A percentile compares a stretch with the other conserved stretches of the same genome.
Conservation (phyloP, 306 rosid species). For the peach (Prunus persica) region Prunus_persica_NCBIv2 NC_034012.1:14533501-14534000, state of each 20-base stretch:
- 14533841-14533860: neutral
- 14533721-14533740: neutral
- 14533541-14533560: neutral
- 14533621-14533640: too few relatives aligned
- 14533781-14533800: neutral
- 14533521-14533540: neutral
- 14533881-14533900: neutral
- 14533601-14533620: too few relatives aligned
- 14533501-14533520: neutral
- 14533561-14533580: neutral
- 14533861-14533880: neutral
- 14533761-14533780: neutral
- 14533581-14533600: too few relatives aligned
- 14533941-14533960: neutral
- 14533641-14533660: too few relatives aligned
- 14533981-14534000: neutral
- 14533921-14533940: neutral
- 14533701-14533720: neutral
- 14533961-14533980: neutral
- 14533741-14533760: neutral
- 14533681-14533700: too few relatives aligned
- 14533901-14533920: neutral
- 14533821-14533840: neutral
- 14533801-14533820: neutral
- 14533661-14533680: too few relatives aligned